Base-by-base conservation (phyloP, 139 green algal species). In the Bryopsis sp. region DNA sequence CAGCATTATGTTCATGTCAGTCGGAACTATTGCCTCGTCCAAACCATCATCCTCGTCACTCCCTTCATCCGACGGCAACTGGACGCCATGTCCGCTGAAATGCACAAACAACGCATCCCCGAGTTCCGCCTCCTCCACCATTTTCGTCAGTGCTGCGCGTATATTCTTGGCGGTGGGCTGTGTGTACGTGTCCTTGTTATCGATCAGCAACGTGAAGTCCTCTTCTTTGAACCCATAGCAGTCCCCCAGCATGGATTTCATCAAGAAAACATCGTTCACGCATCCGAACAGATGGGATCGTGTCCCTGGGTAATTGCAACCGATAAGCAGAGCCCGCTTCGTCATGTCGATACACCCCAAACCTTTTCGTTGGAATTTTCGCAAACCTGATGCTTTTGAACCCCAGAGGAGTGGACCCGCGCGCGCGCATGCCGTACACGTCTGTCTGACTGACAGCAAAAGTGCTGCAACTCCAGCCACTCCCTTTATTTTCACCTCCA, bases 141-240 rank as follows among this genome's bases (percentile, higher is more conserved):
- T 64, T 70, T 85, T 68, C 3, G 32, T 63, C 48, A 90, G 70
- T 39, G 76, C 69, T 2, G 39, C 67, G 80, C 87, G 88, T 59
- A 92, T 90, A 74, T 92, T 90, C 29, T 71, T 75, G 1, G 82
- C 85, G 0, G 81, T 90, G 2, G 85, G 85, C 67, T 82, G 70
- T 1, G 74, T 29, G 1, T 76, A 78, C 11, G 15, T 46, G 22
- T 36, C 24, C 48, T 86, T 79, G 0, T 78, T 87, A 62, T 89
- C 83, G 47, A 89, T 72, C 66, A 87, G 64, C 11, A 84, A 69
- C 4, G 60, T 76, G 24, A 90, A 83, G 70, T 86, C 61, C 8
- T 63, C 38, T 0, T 58, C n/a, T 1, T 68, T 2, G 59, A 91
- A 89, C 19, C 82, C 85, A 47, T 78, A 90, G 66, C 70, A 59